Base-by-base conservation (phyloP, 495 filamentous ascomycete genomes). In the Penicillium argentinense region DNA sequence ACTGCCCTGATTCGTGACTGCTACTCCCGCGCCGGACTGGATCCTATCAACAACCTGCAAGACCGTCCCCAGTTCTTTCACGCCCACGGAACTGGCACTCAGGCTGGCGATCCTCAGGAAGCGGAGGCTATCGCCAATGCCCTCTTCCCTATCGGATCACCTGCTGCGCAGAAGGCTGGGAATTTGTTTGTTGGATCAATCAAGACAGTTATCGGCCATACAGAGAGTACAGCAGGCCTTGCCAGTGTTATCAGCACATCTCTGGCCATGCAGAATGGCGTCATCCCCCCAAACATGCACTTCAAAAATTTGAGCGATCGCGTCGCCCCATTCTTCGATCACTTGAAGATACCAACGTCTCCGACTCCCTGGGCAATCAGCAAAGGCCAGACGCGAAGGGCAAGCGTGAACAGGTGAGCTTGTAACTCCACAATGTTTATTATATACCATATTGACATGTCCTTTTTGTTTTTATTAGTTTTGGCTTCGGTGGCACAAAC, bases 401-500 rank as follows among this genome's bases (percentile, higher is more conserved):
- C 66, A 0, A 79, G 74, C 34, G 47, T 68, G 11, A 68, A 67
- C 11, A 26, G 25, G 5, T 26, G 5, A 5, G 25, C 5, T 26
- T n/a, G n/a, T n/a, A n/a, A n/a, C n/a, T n/a, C n/a, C n/a, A n/a
- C n/a, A n/a, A n/a, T n/a, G n/a, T n/a, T n/a, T n/a, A n/a, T n/a
- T n/a, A n/a, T n/a, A n/a, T n/a, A n/a, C n/a, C n/a, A n/a, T n/a
- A n/a, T n/a, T n/a, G n/a, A n/a, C n/a, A n/a, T 26, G 5, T 26
- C 5, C 25, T 26, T 5, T 26, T 11, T 26, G 11, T 5, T 26
- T 26, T 26, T 26, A 26, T 26, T 22, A 76, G 67, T 0, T 85
- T 83, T 41, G 82, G 83, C 0, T 84, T 79, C 49, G 83, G 82
- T 9, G 82, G 83, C 19, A 70, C 75, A 12, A 86, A 86, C 52